Conservation (phyloP, 768 basidiomycete genomes). For the Pholiota microspora region DNA sequence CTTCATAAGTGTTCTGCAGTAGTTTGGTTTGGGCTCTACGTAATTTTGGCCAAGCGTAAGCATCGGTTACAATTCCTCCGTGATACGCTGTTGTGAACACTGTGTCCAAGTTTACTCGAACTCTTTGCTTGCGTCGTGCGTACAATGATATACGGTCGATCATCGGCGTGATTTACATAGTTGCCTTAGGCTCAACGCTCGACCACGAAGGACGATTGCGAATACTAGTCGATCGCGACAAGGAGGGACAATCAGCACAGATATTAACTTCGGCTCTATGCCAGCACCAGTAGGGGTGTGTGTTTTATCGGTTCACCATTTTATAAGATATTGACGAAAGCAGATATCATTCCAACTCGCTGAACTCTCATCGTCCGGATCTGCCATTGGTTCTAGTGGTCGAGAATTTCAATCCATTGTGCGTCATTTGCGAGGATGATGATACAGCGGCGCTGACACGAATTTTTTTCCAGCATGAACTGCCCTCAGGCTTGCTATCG, state of each 20-base stretch:
- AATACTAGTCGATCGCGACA: background rate
- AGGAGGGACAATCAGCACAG: background rate
- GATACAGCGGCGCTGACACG: background rate
- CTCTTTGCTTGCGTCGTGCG: constrained; percentile 13
- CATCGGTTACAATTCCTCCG: background rate
- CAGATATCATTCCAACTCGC: background rate
- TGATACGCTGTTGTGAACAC: background rate
- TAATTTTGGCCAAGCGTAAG: constrained; percentile 14
- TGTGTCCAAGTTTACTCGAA: constrained; percentile 12
- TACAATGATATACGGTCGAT: too few species aligned
- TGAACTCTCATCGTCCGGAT: background rate
- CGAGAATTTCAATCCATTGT: background rate
- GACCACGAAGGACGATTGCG: background rate
- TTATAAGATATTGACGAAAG: background rate
- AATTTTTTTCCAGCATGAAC: background rate
- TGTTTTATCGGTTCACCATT: background rate
- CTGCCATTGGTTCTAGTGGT: background rate
- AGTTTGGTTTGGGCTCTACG: constrained; percentile 16
- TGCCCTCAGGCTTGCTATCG: too few species aligned
- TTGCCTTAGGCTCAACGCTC: constrained; percentile 11
- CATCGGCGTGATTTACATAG: too few species aligned
- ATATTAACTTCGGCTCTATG: constrained; percentile 10
- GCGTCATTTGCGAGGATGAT: too few species aligned
- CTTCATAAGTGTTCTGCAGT: background rate
- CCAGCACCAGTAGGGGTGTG: background rate